Conservation (phyloP, 371 early-diverging fungal genomes). For the Circinella umbellata region DNA sequence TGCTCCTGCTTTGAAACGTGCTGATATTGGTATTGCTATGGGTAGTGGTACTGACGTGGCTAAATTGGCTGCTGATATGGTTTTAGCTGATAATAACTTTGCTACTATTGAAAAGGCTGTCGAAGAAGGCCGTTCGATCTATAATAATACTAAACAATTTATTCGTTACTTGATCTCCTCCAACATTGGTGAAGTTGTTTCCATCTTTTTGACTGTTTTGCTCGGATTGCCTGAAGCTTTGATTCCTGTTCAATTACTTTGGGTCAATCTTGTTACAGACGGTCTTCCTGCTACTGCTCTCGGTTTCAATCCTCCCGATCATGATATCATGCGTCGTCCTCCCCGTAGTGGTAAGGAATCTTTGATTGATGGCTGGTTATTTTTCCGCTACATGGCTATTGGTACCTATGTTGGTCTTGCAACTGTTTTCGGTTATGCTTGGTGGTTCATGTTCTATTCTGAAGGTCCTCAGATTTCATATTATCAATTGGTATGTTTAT, state of each 20-base stretch:
- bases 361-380: conserved; percentile 91
- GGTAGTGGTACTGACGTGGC: conserved; percentile 98
- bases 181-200: conserved; percentile 87
- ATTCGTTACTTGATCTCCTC: conserved; percentile 96
- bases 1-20: conserved; percentile 96
- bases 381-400: conserved; percentile 92
- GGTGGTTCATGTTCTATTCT: conserved; percentile 94
- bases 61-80: conserved; percentile 97
- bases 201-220: conserved; percentile 93
- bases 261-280: conserved; percentile 98
- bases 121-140: conserved; percentile 96
- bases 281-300: conserved; percentile 67
- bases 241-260: conserved; percentile 96
- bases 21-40: conserved; percentile 99
- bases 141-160: conserved; percentile 97
- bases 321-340: conserved; percentile 91
- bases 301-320: conserved; percentile 97
- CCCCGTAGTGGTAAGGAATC: conserved; percentile 89
- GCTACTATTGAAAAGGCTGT: conserved; percentile 96
- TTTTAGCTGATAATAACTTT: conserved; percentile 97
- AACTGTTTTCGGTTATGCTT: conserved; percentile 96
- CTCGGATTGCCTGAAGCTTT: conserved; percentile 96
- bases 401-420: conserved; percentile 94
- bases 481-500: conserved; percentile 75
- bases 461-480: conserved; percentile 88